Evolutionary conservation across 768 basidiomycete species (phyloP).

Genomic region (Trametes meyenii): DNA sequence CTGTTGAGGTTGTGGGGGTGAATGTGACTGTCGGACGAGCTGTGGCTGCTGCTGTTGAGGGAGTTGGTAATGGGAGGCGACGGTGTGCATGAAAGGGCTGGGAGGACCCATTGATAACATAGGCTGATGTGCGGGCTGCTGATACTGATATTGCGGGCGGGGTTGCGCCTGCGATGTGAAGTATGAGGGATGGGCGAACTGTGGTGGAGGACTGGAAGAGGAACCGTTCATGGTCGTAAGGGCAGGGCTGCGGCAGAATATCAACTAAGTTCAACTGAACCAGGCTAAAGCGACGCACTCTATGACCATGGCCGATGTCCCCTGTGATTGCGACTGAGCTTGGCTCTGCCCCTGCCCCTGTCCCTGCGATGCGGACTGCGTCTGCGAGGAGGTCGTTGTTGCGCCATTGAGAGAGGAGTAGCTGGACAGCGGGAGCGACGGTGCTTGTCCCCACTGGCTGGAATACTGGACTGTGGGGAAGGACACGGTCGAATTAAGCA

Average conservation of each 20-base stretch:
- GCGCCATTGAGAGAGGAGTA: constrained; percentile 82
- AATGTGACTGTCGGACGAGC: constrained; percentile 13
- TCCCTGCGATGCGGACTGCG: constrained; percentile 26
- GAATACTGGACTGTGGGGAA: constrained; percentile 58
- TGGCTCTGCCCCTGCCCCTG: constrained; percentile 2
- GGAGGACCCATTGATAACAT: constrained; percentile 45
- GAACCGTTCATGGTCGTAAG: constrained; percentile 59
- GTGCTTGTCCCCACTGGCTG: constrained; percentile 35
- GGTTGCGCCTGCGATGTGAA: constrained; percentile 40
- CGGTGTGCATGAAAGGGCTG: constrained; percentile 29
- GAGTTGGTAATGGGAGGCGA: constrained; percentile 32
- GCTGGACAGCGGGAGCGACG: constrained; percentile 61
- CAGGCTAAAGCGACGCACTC: constrained; percentile 55
- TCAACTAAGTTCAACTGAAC: constrained; percentile 2
- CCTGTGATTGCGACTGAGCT: constrained; percentile 31
- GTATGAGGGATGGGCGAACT: constrained; percentile 48
- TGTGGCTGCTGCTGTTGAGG: constrained; percentile 1
- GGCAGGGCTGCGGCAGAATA: constrained; percentile 49
- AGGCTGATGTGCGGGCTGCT: constrained; percentile 40
- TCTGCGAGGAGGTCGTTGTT: constrained; percentile 48
- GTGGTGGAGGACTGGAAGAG: constrained; percentile 42
- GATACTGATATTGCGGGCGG: constrained; percentile 42
- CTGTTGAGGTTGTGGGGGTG: constrained; percentile 35
- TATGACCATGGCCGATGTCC: constrained; percentile 55
- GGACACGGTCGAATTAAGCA: constrained; percentile 45